A percentile compares a stretch with the other conserved stretches of the same genome.
phyloP scores from a whole-genome alignment of 257 asterid species.

The Vinca minor region DNA sequence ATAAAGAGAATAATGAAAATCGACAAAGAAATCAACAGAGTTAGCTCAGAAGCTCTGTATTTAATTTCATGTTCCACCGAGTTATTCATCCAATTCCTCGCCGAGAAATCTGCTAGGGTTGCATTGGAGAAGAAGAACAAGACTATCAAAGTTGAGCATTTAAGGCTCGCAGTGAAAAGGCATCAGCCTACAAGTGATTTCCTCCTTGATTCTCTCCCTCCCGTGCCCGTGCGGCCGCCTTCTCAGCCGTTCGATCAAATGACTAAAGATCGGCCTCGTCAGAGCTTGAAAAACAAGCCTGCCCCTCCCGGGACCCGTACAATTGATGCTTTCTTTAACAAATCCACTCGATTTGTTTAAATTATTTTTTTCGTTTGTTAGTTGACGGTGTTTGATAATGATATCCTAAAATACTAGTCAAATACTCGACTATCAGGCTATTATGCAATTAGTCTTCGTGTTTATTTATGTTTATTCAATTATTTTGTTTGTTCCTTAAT shows the following conservation, averaged over 20 bases:
- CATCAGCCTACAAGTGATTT: conserved; percentile 81
- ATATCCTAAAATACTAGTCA: no score
- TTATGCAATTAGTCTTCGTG: no score
- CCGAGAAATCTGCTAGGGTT: conserved; percentile 67
- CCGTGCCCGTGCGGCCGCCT: no score
- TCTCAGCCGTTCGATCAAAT: conserved; percentile 28
- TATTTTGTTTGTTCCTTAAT: background rate
- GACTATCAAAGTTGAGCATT: conserved; percentile 46
- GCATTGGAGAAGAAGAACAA: conserved; percentile 67
- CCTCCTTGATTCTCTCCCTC: conserved; percentile 69
- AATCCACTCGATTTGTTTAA: conserved; percentile 37
- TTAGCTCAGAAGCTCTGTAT: conserved; percentile 67
- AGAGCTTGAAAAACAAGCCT: conserved; percentile 30
- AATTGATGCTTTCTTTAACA: conserved; percentile 69
- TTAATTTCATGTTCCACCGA: conserved; percentile 67
- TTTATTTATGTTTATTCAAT: background rate
- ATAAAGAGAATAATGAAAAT: conserved; percentile 71
- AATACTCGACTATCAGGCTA: no score
- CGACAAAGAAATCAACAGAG: conserved; percentile 65
- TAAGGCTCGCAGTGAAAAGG: conserved; percentile 58
- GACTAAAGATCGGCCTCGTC: conserved; percentile 26
- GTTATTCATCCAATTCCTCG: conserved; percentile 66
- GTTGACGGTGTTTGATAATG: no score
- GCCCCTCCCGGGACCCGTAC: conserved; percentile 50
- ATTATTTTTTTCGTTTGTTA: no score